Base-by-base conservation (phyloP, 2,329 filamentous ascomycete species). In the Fusarium falciforme region DNA sequence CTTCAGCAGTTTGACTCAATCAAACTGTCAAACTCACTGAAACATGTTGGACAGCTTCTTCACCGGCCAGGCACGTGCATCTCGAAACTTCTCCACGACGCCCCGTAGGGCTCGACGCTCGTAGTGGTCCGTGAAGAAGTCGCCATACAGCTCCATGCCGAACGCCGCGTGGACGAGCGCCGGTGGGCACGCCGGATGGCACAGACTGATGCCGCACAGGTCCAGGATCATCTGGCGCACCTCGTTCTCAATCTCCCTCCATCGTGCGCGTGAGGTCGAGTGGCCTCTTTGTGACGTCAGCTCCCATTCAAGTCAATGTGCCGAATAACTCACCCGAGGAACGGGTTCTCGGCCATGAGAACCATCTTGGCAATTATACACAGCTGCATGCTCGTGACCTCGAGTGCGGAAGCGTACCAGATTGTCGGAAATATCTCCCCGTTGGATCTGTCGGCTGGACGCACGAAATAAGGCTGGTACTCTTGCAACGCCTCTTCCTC, bases 41-140 rank as follows among this genome's bases (percentile, higher is more conserved):
- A 84, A 84, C 81, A 84, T 84, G 14, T 79, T 80, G 16, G 82
- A 76, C 36, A 84, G 64, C 11, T 80, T 80, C 66, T 80, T 77
- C 0, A 84, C 83, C 0, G 83, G 83, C 83, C 83, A 84, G 1
- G 83, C 83, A 29, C 82, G 80, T 16, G 82, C 79, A 57, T 85
- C 85, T 7, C 83, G 82, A 63, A 87, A 87, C 55, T 82, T 85
- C 58, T 87, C 85, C 6, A 83, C 82, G 4, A 84, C 84, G 0
- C 78, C 82, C 17, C 80, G 80, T 76, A 84, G 65, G 1, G 83
- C 83, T 22, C 76, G 74, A 1, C 82, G 76, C 66, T 84, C 83
- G 54, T 83, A 84, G 11, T 76, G 77, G 61, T 84, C 83, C 2
- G 82, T 84, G 67, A 84, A 84, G 55, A 83, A 84, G 60, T 84